Percentiles rank a stretch among this genome's conserved stretches.
These are phyloP conservation scores for Pyrrhoderma lamaoense DNA, from an alignment of 1,284 basidiomycete species.

Conservation along the genomic window DNA sequence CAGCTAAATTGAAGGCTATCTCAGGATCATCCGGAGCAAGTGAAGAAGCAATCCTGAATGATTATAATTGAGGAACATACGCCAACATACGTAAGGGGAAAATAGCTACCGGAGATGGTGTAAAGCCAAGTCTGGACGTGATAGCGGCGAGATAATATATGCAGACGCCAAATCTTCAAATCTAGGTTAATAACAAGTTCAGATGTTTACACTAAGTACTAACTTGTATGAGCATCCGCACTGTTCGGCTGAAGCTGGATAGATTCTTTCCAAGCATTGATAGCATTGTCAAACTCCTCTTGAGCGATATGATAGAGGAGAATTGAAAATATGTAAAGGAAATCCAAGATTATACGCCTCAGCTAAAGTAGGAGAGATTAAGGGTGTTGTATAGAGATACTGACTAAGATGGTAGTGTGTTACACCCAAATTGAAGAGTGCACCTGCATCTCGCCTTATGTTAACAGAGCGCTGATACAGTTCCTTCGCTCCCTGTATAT, in stretches of 20 bases:
- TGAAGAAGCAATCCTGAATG: slow-evolving; percentile 68
- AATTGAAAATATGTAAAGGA: neutral
- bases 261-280: slow-evolving; percentile 81
- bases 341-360: slow-evolving; percentile 3
- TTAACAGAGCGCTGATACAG: slow-evolving; percentile 77
- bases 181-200: neutral
- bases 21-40: slow-evolving; percentile 90
- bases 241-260: slow-evolving; percentile 78
- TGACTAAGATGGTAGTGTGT: slow-evolving; percentile 83
- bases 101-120: slow-evolving; percentile 71
- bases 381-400: slow-evolving; percentile 26
- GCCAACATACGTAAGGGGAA: neutral
- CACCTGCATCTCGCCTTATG: slow-evolving; percentile 76
- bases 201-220: slow-evolving; percentile 27
- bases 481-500: slow-evolving; percentile 72
- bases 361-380: slow-evolving; percentile 17
- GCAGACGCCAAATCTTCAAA: slow-evolving; percentile 82
- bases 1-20: slow-evolving; percentile 90
- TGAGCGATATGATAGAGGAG: slow-evolving; percentile 18
- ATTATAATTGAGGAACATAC: slow-evolving; percentile 2
- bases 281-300: slow-evolving; percentile 86
- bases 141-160: slow-evolving; percentile 82
- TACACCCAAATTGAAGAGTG: slow-evolving; percentile 84
- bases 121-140: slow-evolving; percentile 84
- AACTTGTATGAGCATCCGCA: slow-evolving; percentile 90